Percentiles rank a stretch among this genome's conserved stretches.
Conservation (phyloP, 2,329 filamentous ascomycete genomes). For the Dactylonectria macrodidyma region DNA sequence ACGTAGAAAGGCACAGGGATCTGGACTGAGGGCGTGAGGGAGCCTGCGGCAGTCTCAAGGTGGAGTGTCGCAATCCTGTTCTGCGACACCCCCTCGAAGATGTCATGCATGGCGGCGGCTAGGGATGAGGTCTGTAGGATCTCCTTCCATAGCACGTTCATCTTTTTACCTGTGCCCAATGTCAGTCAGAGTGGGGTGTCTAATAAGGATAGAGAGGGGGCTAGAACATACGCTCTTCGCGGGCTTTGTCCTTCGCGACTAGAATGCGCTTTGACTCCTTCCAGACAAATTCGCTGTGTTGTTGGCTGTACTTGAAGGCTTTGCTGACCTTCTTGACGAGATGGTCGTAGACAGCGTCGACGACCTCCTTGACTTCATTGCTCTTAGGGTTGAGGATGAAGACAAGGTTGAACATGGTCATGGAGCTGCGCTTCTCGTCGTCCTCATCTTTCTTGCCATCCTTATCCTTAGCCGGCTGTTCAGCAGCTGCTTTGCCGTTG, state of each 20-base stretch:
- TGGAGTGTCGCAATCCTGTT: conserved; percentile 90
- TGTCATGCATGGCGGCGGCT: conserved; percentile 84
- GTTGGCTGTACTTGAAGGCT: conserved; percentile 92
- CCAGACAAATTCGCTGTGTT: conserved; percentile 91
- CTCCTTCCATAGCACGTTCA: conserved; percentile 78
- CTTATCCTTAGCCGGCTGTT: conserved; percentile 45
- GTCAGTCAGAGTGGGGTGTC: conserved; percentile 29
- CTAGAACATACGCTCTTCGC: conserved; percentile 71
- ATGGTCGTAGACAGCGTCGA: conserved; percentile 86
- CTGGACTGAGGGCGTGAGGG: conserved; percentile 74
- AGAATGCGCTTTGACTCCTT: conserved; percentile 89
- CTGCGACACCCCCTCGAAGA: conserved; percentile 85
- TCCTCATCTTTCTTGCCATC: conserved; percentile 53
- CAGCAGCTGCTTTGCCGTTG: conserved; percentile 46
- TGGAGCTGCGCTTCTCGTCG: conserved; percentile 76
- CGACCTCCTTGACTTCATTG: conserved; percentile 81
- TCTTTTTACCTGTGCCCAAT: conserved; percentile 64
- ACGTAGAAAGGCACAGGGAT: conserved; percentile 79
- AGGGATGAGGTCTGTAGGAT: conserved; percentile 82
- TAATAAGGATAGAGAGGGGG: neutral
- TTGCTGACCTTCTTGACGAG: conserved; percentile 94
- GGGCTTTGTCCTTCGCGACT: conserved; percentile 84
- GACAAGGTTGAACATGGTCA: conserved; percentile 99
- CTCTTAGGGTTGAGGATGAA: conserved; percentile 89
- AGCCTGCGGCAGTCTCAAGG: conserved; percentile 74